Percentiles rank a stretch among this genome's conserved stretches.
Conservation (phyloP, 257 asterid genomes). For the Solanum commersonii region DNA sequence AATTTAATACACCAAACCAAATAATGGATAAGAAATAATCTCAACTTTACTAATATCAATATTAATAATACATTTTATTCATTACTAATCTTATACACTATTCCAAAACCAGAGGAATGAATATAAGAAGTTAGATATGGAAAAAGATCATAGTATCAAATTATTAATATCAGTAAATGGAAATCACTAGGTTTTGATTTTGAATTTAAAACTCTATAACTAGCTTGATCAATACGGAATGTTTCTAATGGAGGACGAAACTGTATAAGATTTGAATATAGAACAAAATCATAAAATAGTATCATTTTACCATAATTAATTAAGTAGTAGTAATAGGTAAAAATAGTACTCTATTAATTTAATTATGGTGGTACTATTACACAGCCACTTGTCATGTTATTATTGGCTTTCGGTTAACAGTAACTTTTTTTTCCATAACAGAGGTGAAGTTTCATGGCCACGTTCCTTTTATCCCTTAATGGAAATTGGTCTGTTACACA, state of each 20-base stretch:
- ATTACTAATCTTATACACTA: not conserved
- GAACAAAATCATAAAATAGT: not conserved
- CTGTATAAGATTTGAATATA: not conserved
- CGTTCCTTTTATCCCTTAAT: not conserved
- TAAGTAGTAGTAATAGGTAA: not conserved
- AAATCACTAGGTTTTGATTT: not conserved
- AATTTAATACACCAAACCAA: no score
- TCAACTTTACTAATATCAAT: not conserved
- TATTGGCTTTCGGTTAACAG: not conserved
- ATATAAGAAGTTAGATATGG: not conserved
- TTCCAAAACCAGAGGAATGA: not conserved
- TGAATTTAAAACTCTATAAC: not conserved
- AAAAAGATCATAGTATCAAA: not conserved
- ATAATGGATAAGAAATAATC: no score
- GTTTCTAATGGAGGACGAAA: not conserved
- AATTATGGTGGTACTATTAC: not conserved
- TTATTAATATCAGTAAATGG: not conserved
- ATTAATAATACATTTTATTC: no score
- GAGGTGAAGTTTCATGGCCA: not conserved
- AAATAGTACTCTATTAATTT: not conserved
- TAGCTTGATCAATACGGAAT: not conserved
- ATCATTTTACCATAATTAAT: not conserved
- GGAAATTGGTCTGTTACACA: not conserved
- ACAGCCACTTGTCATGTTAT: not conserved
- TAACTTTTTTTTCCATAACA: not conserved